Evolutionary conservation across 78 protist species (phyloP), one percentile per base, ranked within the genome.

Genomic region (Pelomyxa schiedti): DNA sequence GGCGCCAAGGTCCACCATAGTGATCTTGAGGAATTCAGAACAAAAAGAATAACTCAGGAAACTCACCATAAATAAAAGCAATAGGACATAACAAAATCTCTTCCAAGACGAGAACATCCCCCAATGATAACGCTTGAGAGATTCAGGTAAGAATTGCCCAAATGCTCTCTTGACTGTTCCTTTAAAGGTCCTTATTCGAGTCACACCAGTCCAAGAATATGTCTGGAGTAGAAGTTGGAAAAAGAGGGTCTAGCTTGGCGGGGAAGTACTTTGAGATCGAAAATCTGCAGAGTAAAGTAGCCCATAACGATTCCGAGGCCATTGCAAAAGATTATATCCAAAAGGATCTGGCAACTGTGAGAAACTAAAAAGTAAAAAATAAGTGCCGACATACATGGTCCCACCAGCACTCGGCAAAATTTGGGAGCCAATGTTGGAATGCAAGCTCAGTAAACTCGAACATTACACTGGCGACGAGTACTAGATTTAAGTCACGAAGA

Each of bases 361-460:
- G 0, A 41, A 8, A 28, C 4, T 0, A 74, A 41, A 7, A 74
- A 9, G 32, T 65, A 65, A 28, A 6, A 32, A 28, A 74, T 5
- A 28, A 24, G 2, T 1, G 42, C 2, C 4, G 37, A 77, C 83
- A 58, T 53, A 92, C 79, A 58, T 86, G 90, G 77, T 89, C 95
- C 93, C 95, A 92, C 95, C 95, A 92, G 86, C 95, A 92, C 78
- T 92, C 96, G 28, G 39, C 68, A 76, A 93, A 93, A 68, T 93
- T 93, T 67, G 90, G 90, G 53, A 90, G 77, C 8, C 53, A 29
- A 74, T 86, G 91, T 24, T 76, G 80, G 42, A 93, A 78, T 8
- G 92, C 37, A n/a, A 75, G 26, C 85, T 93, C 96, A 9, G 79
- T 4, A 24, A 90, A 29, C 76, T 93, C 96, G 43, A 88, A 93